phyloP scores from a whole-genome alignment of 2,329 filamentous ascomycete species.

The Phaeosphaeria sp. region DNA sequence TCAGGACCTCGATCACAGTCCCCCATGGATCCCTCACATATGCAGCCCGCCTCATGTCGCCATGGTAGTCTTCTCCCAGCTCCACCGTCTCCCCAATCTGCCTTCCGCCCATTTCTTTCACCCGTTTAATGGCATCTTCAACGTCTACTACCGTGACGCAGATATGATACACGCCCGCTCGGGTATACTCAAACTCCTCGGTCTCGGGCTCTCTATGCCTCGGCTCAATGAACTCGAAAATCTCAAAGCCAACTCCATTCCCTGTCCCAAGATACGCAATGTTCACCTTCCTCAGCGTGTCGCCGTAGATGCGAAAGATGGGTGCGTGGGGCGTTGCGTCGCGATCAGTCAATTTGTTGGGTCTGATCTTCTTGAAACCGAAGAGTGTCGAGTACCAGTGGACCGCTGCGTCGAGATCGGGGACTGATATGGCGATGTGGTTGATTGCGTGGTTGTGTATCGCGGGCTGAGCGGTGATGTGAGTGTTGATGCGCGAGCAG shows the following conservation, averaged over 20 bases:
- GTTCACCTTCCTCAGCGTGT: conserved; percentile 33
- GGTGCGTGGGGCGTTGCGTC: conserved; percentile 15
- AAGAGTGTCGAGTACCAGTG: conserved; percentile 35
- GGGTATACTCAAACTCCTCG: conserved; percentile 27
- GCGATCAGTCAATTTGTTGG: conserved; percentile 23
- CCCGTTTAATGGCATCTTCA: conserved; percentile 32
- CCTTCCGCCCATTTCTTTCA: conserved; percentile 34
- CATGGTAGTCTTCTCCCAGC: conserved; percentile 11
- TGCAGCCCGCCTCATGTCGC: conserved; percentile 17
- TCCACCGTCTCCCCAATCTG: conserved; percentile 35
- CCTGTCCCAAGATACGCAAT: conserved; percentile 27
- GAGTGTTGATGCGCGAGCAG: background rate
- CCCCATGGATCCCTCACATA: conserved; percentile 39
- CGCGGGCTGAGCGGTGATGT: background rate
- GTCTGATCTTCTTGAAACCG: conserved; percentile 30
- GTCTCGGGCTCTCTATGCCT: conserved; percentile 1
- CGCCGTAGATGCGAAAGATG: conserved; percentile 39
- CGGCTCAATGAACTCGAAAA: conserved; percentile 44
- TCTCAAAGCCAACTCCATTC: conserved; percentile 43
- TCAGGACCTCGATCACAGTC: conserved; percentile 35
- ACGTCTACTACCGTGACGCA: conserved; percentile 40
- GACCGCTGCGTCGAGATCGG: conserved; percentile 28
- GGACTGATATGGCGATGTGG: conserved; percentile 34
- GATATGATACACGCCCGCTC: conserved; percentile 46
- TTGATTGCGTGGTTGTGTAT: conserved; percentile 26